phyloP scores from a whole-genome alignment of 345 rosid genomes.

The Bruguiera gymnorhiza region DNA sequence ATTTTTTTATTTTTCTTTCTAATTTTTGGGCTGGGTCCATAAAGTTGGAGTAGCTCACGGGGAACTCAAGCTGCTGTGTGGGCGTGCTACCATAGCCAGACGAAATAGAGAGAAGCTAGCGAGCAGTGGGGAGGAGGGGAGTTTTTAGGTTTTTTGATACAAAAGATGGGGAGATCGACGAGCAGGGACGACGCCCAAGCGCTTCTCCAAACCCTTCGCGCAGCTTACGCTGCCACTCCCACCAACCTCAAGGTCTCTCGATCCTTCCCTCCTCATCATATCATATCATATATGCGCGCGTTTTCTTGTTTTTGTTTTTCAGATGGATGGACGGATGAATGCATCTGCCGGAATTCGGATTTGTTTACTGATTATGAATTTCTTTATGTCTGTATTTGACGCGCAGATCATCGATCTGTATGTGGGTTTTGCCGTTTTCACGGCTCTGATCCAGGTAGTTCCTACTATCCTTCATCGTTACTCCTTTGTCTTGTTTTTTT shows the following conservation, averaged over 20 bases:
- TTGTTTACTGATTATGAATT: background rate
- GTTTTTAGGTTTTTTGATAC: too few species aligned
- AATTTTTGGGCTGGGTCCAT: too few species aligned
- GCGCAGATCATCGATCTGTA: conserved; percentile 85
- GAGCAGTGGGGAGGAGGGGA: too few species aligned
- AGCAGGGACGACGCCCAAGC: conserved; percentile 70
- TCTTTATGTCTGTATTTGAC: background rate
- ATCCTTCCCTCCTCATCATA: background rate
- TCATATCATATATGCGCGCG: too few species aligned
- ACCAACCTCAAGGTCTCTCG: conserved; percentile 55
- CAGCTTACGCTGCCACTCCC: conserved; percentile 76
- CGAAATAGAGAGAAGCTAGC: too few species aligned
- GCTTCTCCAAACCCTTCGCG: conserved; percentile 63
- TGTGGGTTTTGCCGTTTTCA: conserved; percentile 69
- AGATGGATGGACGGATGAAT: too few species aligned
- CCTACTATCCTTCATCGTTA: background rate
- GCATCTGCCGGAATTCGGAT: background rate
- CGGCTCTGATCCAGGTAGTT: conserved; percentile 83
- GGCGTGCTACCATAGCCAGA: too few species aligned
- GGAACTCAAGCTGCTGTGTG: too few species aligned
- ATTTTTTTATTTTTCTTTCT: too few species aligned
- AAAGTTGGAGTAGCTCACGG: too few species aligned
- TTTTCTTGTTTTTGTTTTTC: too few species aligned
- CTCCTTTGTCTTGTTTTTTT: background rate
- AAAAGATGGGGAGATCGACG: conserved; percentile 57